Percentiles rank a stretch among this genome's conserved stretches.
phyloP scores from a whole-genome alignment of 1,139 yeast species.

The Debaryomycetaceae sp. region DNA sequence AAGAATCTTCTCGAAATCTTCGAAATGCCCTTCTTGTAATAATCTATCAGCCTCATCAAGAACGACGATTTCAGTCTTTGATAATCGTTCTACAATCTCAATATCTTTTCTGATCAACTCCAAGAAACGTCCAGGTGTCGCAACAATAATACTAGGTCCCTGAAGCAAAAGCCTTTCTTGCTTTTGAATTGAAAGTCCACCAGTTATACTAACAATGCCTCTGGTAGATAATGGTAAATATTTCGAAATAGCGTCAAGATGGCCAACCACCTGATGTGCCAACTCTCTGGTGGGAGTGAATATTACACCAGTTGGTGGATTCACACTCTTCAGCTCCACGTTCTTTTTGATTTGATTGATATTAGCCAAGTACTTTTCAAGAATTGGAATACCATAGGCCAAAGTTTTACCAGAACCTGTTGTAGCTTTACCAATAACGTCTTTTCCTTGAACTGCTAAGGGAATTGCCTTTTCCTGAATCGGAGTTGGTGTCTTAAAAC shows the following conservation, averaged over 20 bases:
- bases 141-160: slow-evolving; percentile 82
- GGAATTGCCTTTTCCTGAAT: slow-evolving; percentile 83
- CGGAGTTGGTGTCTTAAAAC: slow-evolving; percentile 71
- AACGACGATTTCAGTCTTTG: slow-evolving; percentile 67
- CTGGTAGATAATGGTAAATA: slow-evolving; percentile 53
- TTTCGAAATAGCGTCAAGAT: slow-evolving; percentile 60
- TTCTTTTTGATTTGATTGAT: slow-evolving; percentile 19
- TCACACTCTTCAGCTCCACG: slow-evolving; percentile 18
- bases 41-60: slow-evolving; percentile 97
- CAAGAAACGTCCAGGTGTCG: slow-evolving; percentile 93
- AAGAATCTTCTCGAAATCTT: slow-evolving; percentile 81
- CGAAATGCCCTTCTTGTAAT: slow-evolving; percentile 94
- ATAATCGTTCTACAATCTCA: slow-evolving; percentile 52
- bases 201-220: slow-evolving; percentile 79
- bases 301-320: slow-evolving; percentile 68
- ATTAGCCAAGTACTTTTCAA: slow-evolving; percentile 55
- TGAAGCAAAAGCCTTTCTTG: slow-evolving; percentile 75
- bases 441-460: slow-evolving; percentile 64
- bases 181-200: slow-evolving; percentile 91
- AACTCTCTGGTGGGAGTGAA: slow-evolving; percentile 96
- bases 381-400: slow-evolving; percentile 93
- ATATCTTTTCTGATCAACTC: slow-evolving; percentile 71
- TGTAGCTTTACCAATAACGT: slow-evolving; percentile 92
- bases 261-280: slow-evolving; percentile 90
- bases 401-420: slow-evolving; percentile 98